Conservation (phyloP, 345 rosid species). For the Noccaea bulbosa region DNA sequence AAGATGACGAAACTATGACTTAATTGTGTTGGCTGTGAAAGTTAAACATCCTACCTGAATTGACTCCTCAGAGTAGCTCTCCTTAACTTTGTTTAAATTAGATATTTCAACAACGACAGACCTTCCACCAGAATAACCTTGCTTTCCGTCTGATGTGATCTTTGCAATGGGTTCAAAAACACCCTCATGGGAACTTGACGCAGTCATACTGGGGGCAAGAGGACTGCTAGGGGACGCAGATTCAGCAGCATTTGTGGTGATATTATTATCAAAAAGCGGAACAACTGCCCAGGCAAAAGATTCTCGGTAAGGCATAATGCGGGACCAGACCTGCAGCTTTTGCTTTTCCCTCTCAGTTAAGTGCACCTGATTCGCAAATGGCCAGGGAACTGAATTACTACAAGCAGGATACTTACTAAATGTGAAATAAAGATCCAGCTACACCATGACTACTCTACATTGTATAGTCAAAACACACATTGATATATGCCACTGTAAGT, state of each 20-base stretch:
- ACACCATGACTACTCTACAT: slow-evolving; percentile 17
- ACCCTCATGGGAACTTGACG: slow-evolving; percentile 84
- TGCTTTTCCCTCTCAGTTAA: slow-evolving; percentile 95
- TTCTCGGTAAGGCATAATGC: slow-evolving; percentile 96
- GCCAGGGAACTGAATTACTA: slow-evolving; percentile 33
- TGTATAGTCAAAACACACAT: slow-evolving; percentile 23
- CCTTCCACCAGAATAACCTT: slow-evolving; percentile 80
- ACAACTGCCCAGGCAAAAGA: slow-evolving; percentile 98
- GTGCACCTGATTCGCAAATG: slow-evolving; percentile 62
- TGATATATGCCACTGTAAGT: slow-evolving; percentile 10
- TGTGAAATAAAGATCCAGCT: slow-evolving; percentile 14
- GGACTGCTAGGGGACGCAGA: slow-evolving; percentile 98
- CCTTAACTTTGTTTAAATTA: slow-evolving; percentile 92
- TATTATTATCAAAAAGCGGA: slow-evolving; percentile 91
- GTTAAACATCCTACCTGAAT: slow-evolving; percentile 69
- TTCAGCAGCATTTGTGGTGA: slow-evolving; percentile 73
- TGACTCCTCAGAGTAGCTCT: slow-evolving; percentile 91
- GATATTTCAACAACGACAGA: slow-evolving; percentile 93
- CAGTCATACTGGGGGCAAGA: slow-evolving; percentile 85
- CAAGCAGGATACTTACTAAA: slow-evolving; percentile 9
- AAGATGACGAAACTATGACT: neutral
- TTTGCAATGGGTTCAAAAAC: slow-evolving; percentile 78
- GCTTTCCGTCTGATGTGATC: slow-evolving; percentile 85
- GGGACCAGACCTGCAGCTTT: slow-evolving; percentile 97
- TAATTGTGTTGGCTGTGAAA: neutral